phyloP scores from a whole-genome alignment of 345 rosid species.

The Rhodomyrtus tomentosa region DNA sequence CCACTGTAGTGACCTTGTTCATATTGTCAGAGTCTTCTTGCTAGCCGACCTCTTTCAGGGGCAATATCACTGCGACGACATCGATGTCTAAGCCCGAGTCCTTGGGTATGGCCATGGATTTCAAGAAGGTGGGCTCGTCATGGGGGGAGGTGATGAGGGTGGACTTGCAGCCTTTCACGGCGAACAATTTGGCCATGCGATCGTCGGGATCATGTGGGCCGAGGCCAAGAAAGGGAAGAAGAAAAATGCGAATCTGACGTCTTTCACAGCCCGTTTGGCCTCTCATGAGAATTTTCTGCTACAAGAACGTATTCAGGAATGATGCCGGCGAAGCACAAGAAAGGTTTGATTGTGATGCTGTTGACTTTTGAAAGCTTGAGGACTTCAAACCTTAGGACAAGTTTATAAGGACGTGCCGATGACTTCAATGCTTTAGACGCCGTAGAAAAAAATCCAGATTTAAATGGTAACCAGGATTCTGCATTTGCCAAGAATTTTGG shows the following conservation, averaged over 20 bases:
- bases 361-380: neutral
- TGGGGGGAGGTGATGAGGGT: conserved; percentile 21
- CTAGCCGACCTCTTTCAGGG: conserved; percentile 10
- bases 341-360: neutral
- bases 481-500: neutral
- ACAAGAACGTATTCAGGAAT: neutral
- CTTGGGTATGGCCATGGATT: neutral
- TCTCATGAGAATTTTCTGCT: neutral
- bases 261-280: neutral
- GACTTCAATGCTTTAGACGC: neutral
- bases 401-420: neutral
- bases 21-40: conserved; percentile 10
- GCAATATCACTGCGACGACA: conserved; percentile 5
- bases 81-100: conserved; percentile 7
- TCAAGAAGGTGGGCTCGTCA: conserved; percentile 3
- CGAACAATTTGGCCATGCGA: conserved; percentile 28
- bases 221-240: conserved; percentile 24
- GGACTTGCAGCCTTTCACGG: conserved; percentile 11
- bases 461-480: neutral
- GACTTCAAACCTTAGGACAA: neutral
- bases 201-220: conserved; percentile 23
- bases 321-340: neutral
- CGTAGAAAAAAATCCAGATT: neutral
- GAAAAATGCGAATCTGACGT: conserved; percentile 4
- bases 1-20: neutral